Evolutionary conservation across 768 basidiomycete species (phyloP).

Genomic region (Amanita inopinata): DNA sequence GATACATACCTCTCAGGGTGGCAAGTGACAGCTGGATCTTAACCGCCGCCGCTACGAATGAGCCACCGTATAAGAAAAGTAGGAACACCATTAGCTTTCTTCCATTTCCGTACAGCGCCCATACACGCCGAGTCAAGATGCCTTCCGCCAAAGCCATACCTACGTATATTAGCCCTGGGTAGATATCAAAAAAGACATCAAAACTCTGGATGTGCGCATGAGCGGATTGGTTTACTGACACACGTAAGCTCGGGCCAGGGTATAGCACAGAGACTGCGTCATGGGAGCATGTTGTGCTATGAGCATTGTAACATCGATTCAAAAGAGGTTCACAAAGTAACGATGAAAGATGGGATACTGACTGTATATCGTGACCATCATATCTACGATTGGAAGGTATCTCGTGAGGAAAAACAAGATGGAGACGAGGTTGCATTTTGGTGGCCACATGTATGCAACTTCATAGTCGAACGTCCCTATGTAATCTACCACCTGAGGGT

Average conservation of each 20-base stretch:
- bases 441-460: slow-evolving; percentile 7
- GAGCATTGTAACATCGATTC: too few relatives aligned
- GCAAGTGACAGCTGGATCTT: slow-evolving; percentile 5
- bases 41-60: slow-evolving; percentile 1
- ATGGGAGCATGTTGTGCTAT: slow-evolving; percentile 1
- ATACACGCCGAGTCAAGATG: slow-evolving; percentile 1
- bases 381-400: slow-evolving; percentile 2
- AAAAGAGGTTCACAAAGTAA: neutral
- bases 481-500: slow-evolving; percentile 4
- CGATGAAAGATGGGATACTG: neutral
- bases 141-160: slow-evolving; percentile 9
- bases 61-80: neutral
- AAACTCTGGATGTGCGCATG: too few relatives aligned
- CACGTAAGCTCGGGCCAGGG: neutral
- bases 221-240: neutral
- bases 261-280: neutral
- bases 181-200: neutral
- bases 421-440: slow-evolving; percentile 5
- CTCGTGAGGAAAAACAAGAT: slow-evolving; percentile 3
- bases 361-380: slow-evolving; percentile 6
- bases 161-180: slow-evolving; percentile 5
- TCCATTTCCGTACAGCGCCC: slow-evolving; percentile 5
- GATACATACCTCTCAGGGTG: neutral
- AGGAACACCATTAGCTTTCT: neutral
- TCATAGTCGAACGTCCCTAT: slow-evolving; percentile 7